Conservation (phyloP, 148 eudicot genomes). For the Heliosperma pusillum region DNA sequence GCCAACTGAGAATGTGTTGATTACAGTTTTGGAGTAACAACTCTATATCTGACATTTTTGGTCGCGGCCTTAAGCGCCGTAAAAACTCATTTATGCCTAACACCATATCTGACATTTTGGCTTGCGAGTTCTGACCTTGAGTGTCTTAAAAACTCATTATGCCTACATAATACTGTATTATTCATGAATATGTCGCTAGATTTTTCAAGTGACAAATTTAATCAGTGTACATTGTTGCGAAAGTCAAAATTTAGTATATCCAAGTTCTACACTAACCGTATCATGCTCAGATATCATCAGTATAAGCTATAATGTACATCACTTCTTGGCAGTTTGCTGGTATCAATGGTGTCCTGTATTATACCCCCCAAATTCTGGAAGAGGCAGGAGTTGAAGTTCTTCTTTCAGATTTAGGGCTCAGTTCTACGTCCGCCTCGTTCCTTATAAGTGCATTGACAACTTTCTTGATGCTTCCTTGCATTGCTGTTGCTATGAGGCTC, state of each 20-base stretch:
- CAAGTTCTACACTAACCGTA: not conserved
- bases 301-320: not conserved
- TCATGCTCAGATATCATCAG: not conserved
- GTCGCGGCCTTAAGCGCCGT: not conserved
- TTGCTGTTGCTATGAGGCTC: slow-evolving; percentile 69
- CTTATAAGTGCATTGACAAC: slow-evolving; percentile 74
- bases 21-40: not conserved
- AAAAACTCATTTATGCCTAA: not conserved
- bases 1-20: not conserved
- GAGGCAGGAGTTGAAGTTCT: slow-evolving; percentile 77
- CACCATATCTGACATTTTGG: not conserved
- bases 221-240: not conserved
- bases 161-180: not conserved
- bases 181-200: not conserved
- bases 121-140: too few relatives aligned
- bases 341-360: slow-evolving; percentile 70
- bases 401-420: slow-evolving; percentile 45
- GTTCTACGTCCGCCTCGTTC: slow-evolving; percentile 65
- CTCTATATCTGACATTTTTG: not conserved
- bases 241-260: not conserved
- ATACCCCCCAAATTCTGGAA: slow-evolving; percentile 76
- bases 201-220: not conserved
- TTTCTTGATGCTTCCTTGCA: slow-evolving; percentile 71
- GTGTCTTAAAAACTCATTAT: too few relatives aligned
- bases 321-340: slow-evolving; percentile 61